A percentile compares a stretch with the other conserved stretches of the same genome.
These are phyloP conservation scores for Emydomyces testavorans DNA, from an alignment of 2,329 filamentous ascomycete genomes.

Conservation along the genomic window DNA sequence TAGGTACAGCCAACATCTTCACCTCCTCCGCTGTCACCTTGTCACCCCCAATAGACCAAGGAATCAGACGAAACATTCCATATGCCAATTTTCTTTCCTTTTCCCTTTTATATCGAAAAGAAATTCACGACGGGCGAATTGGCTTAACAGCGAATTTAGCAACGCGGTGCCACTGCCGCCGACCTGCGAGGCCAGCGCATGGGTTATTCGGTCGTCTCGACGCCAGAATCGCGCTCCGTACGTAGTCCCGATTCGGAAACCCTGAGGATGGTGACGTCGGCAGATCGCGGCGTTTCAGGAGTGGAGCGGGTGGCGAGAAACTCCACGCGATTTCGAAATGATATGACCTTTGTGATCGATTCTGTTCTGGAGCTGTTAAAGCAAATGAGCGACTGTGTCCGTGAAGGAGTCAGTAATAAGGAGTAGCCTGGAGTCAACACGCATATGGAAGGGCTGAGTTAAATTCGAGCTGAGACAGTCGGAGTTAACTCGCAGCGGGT, in stretches of 20 bases:
- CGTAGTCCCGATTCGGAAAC: neutral
- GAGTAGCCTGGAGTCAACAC: conserved; percentile 1
- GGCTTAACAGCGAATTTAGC: neutral
- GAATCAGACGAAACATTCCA: conserved; percentile 41
- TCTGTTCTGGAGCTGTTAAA: neutral
- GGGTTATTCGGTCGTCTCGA: conserved; percentile 3
- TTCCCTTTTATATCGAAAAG: too few relatives aligned
- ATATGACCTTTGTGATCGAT: neutral
- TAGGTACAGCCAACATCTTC: conserved; percentile 33
- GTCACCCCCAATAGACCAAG: conserved; percentile 39
- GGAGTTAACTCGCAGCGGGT: conserved; percentile 10
- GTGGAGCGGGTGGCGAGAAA: conserved; percentile 2
- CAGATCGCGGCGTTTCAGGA: conserved; percentile 7
- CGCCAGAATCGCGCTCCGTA: conserved; percentile 5
- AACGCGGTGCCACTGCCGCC: conserved; percentile 7
- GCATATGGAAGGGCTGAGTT: conserved; percentile 1
- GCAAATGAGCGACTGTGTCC: neutral
- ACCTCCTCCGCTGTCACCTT: conserved; percentile 36
- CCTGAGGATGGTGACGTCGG: conserved; percentile 7
- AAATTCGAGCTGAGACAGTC: conserved; percentile 9
- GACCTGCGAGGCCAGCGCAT: conserved; percentile 2
- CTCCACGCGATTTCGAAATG: neutral
- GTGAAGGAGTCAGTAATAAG: neutral
- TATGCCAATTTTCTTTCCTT: conserved; percentile 24
- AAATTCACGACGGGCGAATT: neutral